phyloP scores from a whole-genome alignment of 495 filamentous ascomycete genomes.

The Bacidia rubella region DNA sequence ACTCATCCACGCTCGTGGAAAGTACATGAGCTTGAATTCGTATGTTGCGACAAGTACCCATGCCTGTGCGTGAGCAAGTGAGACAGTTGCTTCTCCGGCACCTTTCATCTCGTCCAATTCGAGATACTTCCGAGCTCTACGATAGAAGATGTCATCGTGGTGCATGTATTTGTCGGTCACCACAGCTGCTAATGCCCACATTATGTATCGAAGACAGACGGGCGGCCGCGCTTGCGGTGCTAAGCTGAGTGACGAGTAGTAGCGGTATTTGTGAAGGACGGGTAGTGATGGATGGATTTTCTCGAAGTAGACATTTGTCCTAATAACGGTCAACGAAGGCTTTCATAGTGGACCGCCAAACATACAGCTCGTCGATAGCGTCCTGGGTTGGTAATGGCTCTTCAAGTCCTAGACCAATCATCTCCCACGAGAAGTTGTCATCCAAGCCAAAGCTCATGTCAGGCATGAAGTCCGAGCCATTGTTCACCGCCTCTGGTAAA shows the following conservation, averaged over 20 bases:
- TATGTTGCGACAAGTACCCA: conserved; percentile 70
- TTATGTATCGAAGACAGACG: conserved; percentile 78
- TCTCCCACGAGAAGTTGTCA: conserved; percentile 59
- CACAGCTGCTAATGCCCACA: conserved; percentile 81
- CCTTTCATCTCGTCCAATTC: conserved; percentile 87
- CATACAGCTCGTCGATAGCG: conserved; percentile 80
- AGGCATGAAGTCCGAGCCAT: conserved; percentile 7
- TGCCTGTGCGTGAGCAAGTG: conserved; percentile 66
- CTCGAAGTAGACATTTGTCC: conserved; percentile 77
- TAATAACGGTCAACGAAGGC: conserved; percentile 23
- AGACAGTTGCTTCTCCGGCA: conserved; percentile 76
- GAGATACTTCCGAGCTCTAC: conserved; percentile 74
- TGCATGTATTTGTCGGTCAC: conserved; percentile 65
- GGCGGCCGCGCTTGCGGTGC: conserved; percentile 77
- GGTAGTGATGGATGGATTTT: conserved; percentile 77
- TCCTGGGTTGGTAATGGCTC: conserved; percentile 82
- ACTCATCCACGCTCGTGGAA: conserved; percentile 91
- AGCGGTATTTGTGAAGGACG: conserved; percentile 79
- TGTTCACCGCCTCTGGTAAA: conserved; percentile 6
- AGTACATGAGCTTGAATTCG: conserved; percentile 97
- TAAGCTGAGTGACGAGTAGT: conserved; percentile 71
- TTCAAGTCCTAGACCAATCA: conserved; percentile 86
- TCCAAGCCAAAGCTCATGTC: conserved; percentile 21
- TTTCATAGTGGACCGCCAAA: conserved; percentile 6
- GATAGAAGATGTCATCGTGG: conserved; percentile 75